Evolutionary conservation across 169 alveolate genomes (phyloP).

Genomic region (Cyclospora cayetanensis): DNA sequence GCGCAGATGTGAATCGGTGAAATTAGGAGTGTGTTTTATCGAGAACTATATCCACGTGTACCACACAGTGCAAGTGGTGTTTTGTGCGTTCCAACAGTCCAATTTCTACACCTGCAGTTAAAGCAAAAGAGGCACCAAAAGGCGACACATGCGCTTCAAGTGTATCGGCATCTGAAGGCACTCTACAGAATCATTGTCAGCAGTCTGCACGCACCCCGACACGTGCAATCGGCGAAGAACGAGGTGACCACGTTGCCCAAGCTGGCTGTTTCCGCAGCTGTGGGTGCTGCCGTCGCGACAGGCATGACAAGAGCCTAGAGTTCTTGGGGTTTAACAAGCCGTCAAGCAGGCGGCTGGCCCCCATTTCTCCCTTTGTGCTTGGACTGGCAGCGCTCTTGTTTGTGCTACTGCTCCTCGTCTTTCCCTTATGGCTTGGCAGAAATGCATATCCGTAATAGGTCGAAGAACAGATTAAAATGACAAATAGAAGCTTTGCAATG

Average conservation of each 20-base stretch:
- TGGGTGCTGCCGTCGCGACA: slow-evolving; percentile 32
- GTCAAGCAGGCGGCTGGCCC: not conserved
- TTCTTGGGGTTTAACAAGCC: not conserved
- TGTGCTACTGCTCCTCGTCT: not conserved
- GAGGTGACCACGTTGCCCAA: too few relatives aligned
- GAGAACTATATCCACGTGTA: too few relatives aligned
- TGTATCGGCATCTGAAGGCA: not conserved
- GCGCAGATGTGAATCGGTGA: too few relatives aligned
- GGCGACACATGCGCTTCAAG: not conserved
- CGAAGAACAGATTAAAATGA: not conserved
- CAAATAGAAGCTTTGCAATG: not conserved
- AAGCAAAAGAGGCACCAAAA: not conserved
- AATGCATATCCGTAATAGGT: not conserved
- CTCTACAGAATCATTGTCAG: not conserved
- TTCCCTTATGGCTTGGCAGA: not conserved
- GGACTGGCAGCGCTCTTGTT: not conserved
- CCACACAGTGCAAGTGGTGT: too few relatives aligned
- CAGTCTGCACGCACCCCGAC: not conserved
- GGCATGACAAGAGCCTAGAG: not conserved
- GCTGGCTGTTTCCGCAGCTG: slow-evolving; percentile 21
- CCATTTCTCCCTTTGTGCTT: not conserved
- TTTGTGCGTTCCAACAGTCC: not conserved
- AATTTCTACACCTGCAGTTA: not conserved
- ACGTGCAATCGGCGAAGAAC: not conserved
- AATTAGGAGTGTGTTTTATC: too few relatives aligned